Evolutionary conservation across 495 filamentous ascomycete species (phyloP).

Genomic region (Articulospora tetracladia): DNA sequence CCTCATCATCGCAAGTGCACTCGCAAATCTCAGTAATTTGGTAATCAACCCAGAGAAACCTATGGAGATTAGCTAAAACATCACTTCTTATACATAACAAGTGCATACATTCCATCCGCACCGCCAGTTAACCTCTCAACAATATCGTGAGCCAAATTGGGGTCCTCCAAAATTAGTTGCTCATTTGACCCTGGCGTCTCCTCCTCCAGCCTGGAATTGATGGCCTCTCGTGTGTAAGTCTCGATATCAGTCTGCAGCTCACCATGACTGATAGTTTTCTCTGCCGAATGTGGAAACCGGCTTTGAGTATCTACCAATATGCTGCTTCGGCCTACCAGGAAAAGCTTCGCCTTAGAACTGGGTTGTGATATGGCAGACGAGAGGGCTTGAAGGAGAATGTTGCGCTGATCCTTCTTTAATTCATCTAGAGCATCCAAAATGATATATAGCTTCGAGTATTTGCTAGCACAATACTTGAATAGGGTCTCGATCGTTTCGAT

Average conservation of each 20-base stretch:
- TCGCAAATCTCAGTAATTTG: constrained; percentile 33
- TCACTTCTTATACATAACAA: constrained; percentile 3
- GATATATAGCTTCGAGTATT: constrained; percentile 14
- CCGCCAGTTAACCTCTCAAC: constrained; percentile 21
- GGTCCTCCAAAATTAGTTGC: constrained; percentile 16
- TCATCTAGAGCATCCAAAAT: constrained; percentile 26
- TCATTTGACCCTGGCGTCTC: constrained; percentile 2
- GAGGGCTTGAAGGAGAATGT: constrained; percentile 12
- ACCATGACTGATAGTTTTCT: constrained; percentile 9
- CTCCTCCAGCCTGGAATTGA: constrained; percentile 4
- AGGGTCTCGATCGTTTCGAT: constrained; percentile 15
- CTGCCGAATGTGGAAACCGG: constrained; percentile 6
- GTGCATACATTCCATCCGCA: constrained; percentile 24
- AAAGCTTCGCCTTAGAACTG: constrained; percentile 17
- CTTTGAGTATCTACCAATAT: constrained; percentile 9
- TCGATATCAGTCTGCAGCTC: constrained; percentile 24
- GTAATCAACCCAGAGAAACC: constrained; percentile 35
- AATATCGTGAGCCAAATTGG: constrained; percentile 14
- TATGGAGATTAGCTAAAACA: constrained; percentile 18
- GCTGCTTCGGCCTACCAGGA: constrained; percentile 13
- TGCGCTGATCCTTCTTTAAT: constrained; percentile 16
- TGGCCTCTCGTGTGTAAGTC: constrained; percentile 17
- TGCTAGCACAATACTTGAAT: constrained; percentile 15
- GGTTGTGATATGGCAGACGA: constrained; percentile 14
- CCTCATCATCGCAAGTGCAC: constrained; percentile 32